These are phyloP conservation scores for Lichtheimia hyalospora DNA, from an alignment of 371 early-diverging fungal species.

Conservation along the genomic window DNA sequence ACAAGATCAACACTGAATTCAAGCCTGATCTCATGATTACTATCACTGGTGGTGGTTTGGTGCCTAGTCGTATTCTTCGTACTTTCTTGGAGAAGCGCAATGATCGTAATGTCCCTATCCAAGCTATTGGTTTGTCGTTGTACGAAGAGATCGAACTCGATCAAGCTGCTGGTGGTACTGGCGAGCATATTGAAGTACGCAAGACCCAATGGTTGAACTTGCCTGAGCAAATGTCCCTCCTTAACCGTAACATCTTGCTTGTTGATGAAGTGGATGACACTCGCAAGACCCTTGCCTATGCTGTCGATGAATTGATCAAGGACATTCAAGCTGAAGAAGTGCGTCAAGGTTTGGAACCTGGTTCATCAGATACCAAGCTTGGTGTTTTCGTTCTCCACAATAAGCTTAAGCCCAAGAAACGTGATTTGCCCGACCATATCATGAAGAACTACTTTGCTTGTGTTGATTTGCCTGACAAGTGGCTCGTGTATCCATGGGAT, in stretches of 20 bases:
- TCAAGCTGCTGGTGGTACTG: slow-evolving; percentile 35
- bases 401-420: slow-evolving; percentile 74
- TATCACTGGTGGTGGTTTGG: slow-evolving; percentile 69
- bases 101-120: slow-evolving; percentile 75
- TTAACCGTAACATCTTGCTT: slow-evolving; percentile 72
- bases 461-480: slow-evolving; percentile 73
- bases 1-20: slow-evolving; percentile 60
- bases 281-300: slow-evolving; percentile 71
- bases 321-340: slow-evolving; percentile 64
- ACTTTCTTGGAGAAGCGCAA: slow-evolving; percentile 72
- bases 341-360: slow-evolving; percentile 45
- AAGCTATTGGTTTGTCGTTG: slow-evolving; percentile 75
- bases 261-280: slow-evolving; percentile 84
- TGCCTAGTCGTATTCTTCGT: slow-evolving; percentile 72
- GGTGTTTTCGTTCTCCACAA: slow-evolving; percentile 79
- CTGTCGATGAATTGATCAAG: slow-evolving; percentile 68
- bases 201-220: slow-evolving; percentile 85
- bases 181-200: slow-evolving; percentile 51
- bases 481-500: slow-evolving; percentile 82
- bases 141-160: slow-evolving; percentile 72
- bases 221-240: slow-evolving; percentile 55
- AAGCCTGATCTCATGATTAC: slow-evolving; percentile 68
- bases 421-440: slow-evolving; percentile 57
- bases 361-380: slow-evolving; percentile 62
- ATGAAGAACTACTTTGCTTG: slow-evolving; percentile 72